These are phyloP conservation scores for Sisymbrium altissimum DNA, from an alignment of 345 rosid species.

Conservation along the genomic window DNA sequence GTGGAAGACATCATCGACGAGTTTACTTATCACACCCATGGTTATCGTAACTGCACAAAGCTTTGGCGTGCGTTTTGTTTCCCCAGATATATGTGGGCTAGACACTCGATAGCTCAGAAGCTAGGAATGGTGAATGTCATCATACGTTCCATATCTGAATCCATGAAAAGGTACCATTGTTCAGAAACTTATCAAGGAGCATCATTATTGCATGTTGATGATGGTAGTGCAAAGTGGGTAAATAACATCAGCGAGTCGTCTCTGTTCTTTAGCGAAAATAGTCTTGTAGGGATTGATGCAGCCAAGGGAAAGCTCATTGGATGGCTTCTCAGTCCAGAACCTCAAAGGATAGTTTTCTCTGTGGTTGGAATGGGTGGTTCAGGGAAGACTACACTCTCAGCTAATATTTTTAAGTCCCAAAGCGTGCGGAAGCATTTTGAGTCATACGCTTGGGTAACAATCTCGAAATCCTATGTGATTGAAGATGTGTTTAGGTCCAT, in stretches of 20 bases:
- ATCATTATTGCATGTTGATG: not conserved
- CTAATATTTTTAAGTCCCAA: conserved; percentile 28
- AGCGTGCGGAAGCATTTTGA: conserved; percentile 32
- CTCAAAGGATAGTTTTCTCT: conserved; percentile 21
- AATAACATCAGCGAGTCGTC: conserved; percentile 28
- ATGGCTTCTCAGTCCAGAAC: conserved; percentile 28
- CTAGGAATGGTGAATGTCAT: conserved; percentile 22
- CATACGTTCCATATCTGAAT: conserved; percentile 32
- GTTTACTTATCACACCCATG: conserved; percentile 27
- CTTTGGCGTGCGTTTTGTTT: conserved; percentile 12
- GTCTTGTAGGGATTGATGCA: conserved; percentile 41
- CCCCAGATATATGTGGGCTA: conserved; percentile 30
- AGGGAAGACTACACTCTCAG: conserved; percentile 42
- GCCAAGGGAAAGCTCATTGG: conserved; percentile 21
- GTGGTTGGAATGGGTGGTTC: conserved; percentile 44
- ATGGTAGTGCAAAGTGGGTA: conserved; percentile 1
- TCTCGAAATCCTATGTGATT: conserved; percentile 36
- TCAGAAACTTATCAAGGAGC: not conserved
- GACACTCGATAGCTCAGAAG: conserved; percentile 29
- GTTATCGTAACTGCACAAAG: not conserved
- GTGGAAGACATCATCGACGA: conserved; percentile 42
- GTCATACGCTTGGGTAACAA: conserved; percentile 39
- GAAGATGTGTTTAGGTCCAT: conserved; percentile 39
- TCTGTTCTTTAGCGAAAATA: conserved; percentile 32
- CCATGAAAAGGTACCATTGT: conserved; percentile 28